These are phyloP conservation scores for Ceriops zippeliana DNA, from an alignment of 345 rosid species.

Conservation along the genomic window DNA sequence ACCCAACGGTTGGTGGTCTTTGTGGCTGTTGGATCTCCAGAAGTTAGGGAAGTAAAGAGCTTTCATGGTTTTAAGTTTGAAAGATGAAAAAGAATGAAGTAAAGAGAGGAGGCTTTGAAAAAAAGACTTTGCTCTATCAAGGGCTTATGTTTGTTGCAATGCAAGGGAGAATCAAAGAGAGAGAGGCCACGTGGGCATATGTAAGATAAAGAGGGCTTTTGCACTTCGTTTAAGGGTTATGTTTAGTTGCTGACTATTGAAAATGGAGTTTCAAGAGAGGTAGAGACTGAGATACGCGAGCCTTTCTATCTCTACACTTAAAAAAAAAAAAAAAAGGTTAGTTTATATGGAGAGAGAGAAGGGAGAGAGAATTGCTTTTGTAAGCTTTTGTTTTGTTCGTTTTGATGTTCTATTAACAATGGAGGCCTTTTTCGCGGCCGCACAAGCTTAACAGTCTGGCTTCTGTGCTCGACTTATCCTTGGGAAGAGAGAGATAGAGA, in stretches of 20 bases:
- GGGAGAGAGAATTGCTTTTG: constrained; percentile 2
- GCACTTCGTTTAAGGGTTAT: constrained; percentile 42
- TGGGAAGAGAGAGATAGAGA: not conserved
- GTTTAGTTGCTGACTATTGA: constrained; percentile 23
- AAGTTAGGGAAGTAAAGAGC: constrained; percentile 59
- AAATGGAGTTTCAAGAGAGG: constrained; percentile 34
- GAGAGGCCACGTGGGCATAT: not conserved
- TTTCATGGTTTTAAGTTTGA: constrained; percentile 42
- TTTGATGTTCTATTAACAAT: constrained; percentile 5
- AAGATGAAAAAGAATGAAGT: not conserved
- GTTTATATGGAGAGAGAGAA: not conserved
- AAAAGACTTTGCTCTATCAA: not conserved
- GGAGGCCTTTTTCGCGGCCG: constrained; percentile 11
- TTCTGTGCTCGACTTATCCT: not conserved
- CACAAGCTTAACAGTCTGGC: constrained; percentile 1
- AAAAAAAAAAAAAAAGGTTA: not conserved
- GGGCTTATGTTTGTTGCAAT: constrained; percentile 15
- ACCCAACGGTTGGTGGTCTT: constrained; percentile 23
- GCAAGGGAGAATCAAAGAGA: constrained; percentile 9
- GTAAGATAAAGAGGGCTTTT: constrained; percentile 31
- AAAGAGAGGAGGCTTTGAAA: not conserved
- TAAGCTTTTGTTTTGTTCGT: constrained; percentile 13
- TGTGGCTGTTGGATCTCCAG: constrained; percentile 40
- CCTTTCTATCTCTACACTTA: constrained; percentile 1
- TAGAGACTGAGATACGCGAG: constrained; percentile 5